Evolutionary conservation across 768 basidiomycete species (phyloP), one percentile per base, ranked within the genome.

Genomic region (Pleurotus pulmonarius): DNA sequence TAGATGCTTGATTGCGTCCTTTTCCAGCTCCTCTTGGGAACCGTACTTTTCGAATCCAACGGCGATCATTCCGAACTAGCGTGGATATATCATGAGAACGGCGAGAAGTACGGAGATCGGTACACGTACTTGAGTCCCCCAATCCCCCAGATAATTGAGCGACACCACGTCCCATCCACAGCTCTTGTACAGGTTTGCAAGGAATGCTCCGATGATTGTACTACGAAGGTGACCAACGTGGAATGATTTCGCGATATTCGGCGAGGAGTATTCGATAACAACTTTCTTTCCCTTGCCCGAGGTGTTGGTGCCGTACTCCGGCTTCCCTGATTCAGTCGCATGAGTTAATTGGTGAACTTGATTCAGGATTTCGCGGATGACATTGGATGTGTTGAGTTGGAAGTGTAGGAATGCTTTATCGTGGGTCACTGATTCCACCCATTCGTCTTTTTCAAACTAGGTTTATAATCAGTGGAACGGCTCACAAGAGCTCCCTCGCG

Each of bases 151-250:
- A 69, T 99, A 99, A 69, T 99, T 99, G 72, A 98, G 75, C 1
- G 89, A 81, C 38, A 83, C 70, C n/a, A 95, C 94, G 5, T 93
- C 83, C 94, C 93, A 98, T 13, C 96, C 95, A 64, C 88, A 92
- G 5, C 92, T 82, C 66, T 86, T 88, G 78, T 98, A 96, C 41
- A 98, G 64, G 72, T 98, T 98, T 8, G 83, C 77, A 57, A 98
- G 71, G 76, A 97, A 97, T 0, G 92, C 88, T n/a, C 96, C 96
- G 66, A 98, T 96, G 69, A 99, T 99, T n/a, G 96, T 99, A 54
- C 92, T 94, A 39, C 96, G 83, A 58, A 98, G 74, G 71, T 98
- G 96, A 12, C 96, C 97, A 52, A 97, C 94, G 63, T 99, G 96
- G 83, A 98, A 98, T 4, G 89, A 88, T 69, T 99, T 99, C 16